Evolutionary conservation across 805 yeast species (phyloP).

Genomic region (Cyberlindnera mrakii): DNA sequence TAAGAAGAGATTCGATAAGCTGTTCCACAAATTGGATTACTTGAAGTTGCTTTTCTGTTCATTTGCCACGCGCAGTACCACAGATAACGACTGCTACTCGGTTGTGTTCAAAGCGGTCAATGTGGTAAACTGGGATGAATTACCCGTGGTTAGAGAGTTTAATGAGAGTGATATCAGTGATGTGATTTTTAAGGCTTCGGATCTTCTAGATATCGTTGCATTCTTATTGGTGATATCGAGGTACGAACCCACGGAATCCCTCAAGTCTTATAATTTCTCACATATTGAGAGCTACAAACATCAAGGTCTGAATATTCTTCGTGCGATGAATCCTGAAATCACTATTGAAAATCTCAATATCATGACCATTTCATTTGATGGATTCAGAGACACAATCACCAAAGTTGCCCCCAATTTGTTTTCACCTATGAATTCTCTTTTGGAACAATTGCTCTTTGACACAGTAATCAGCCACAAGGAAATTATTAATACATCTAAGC

Average conservation of each 20-base stretch:
- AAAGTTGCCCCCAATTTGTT: constrained; percentile 39
- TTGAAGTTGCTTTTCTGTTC: constrained; percentile 43
- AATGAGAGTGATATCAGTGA: constrained; percentile 38
- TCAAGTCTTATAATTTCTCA: constrained; percentile 20
- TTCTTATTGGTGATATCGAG: constrained; percentile 42
- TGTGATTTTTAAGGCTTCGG: constrained; percentile 33
- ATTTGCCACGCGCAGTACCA: constrained; percentile 24
- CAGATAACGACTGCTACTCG: constrained; percentile 9
- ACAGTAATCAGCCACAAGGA: constrained; percentile 4
- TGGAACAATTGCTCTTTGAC: constrained; percentile 35
- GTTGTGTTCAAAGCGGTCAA: constrained; percentile 9
- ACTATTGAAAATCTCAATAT: constrained; percentile 20
- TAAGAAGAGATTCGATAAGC: constrained; percentile 33
- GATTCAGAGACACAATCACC: constrained; percentile 1
- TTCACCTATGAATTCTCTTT: constrained; percentile 35
- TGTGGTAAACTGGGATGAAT: constrained; percentile 21
- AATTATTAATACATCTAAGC: constrained; percentile 25
- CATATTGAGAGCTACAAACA: constrained; percentile 39
- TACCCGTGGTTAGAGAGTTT: constrained; percentile 34
- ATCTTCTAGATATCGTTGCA: constrained; percentile 39
- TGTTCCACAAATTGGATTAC: constrained; percentile 34
- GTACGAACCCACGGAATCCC: constrained; percentile 30
- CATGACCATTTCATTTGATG: not conserved
- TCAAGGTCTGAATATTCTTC: constrained; percentile 39
- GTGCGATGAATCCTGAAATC: constrained; percentile 42